phyloP scores from a whole-genome alignment of 2,329 filamentous ascomycete genomes.

The Orbilia oligospora region DNA sequence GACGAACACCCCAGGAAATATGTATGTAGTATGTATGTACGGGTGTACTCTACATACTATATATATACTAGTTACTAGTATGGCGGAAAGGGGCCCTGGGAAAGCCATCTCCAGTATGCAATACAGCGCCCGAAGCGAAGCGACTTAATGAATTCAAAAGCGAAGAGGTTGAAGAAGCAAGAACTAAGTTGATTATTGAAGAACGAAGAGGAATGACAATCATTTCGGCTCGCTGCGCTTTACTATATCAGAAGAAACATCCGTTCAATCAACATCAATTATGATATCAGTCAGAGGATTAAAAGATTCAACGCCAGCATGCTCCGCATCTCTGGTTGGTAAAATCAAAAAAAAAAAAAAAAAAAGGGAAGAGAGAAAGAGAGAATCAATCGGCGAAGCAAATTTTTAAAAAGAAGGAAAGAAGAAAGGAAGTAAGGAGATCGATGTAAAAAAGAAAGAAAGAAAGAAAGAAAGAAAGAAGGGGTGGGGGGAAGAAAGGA shows the following conservation, averaged over 20 bases:
- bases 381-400: background rate
- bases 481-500: background rate
- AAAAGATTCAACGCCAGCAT: conserved; percentile 19
- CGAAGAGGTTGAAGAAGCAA: background rate
- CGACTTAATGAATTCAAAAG: background rate
- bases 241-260: conserved; percentile 19
- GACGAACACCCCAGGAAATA: background rate
- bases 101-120: background rate
- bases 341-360: conserved; percentile 8
- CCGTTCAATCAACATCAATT: conserved; percentile 25
- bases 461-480: background rate
- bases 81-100: conserved; percentile 1
- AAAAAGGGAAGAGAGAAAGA: background rate
- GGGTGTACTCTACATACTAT: too few species aligned
- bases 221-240: conserved; percentile 32
- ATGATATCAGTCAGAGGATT: conserved; percentile 2
- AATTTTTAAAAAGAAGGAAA: background rate
- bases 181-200: background rate
- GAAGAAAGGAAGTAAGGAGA: background rate
- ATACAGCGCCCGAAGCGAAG: background rate
- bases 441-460: background rate
- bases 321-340: conserved; percentile 4
- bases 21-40: background rate
- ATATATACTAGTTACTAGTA: too few species aligned
- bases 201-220: conserved; percentile 1